Evolutionary conservation across 345 rosid species (phyloP).

Genomic region (Eutrema heterophyllum): DNA sequence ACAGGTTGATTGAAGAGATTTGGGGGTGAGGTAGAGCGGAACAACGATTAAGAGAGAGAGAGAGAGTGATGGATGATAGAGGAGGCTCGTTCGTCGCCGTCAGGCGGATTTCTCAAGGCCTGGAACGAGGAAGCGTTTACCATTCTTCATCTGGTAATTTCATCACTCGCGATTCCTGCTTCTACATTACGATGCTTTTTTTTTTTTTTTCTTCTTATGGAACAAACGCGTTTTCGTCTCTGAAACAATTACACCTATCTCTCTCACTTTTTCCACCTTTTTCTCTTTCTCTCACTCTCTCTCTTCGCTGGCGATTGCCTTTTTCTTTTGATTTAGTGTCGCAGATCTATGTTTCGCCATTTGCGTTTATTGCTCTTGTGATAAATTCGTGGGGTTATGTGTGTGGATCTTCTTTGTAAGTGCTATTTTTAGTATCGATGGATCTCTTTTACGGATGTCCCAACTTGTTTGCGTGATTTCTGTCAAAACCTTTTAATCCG

Average conservation of each 20-base stretch:
- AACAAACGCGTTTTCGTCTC: constrained; percentile 23
- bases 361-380: constrained; percentile 27
- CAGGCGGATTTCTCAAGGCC: constrained; percentile 90
- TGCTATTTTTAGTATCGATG: constrained; percentile 26
- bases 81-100: constrained; percentile 99
- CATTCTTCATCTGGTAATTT: constrained; percentile 81
- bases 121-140: constrained; percentile 71
- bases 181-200: neutral
- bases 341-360: constrained; percentile 27
- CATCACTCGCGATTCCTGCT: neutral
- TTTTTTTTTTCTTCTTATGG: neutral
- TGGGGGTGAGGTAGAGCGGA: neutral
- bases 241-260: neutral
- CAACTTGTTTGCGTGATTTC: neutral
- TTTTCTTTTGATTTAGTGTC: constrained; percentile 21
- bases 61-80: constrained; percentile 74
- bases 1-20: neutral
- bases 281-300: neutral
- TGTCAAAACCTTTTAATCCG: neutral
- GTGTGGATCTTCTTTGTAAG: constrained; percentile 53
- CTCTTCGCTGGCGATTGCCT: constrained; percentile 4
- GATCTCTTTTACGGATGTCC: neutral
- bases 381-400: constrained; percentile 37
- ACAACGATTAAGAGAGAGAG: neutral
- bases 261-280: constrained; percentile 6